phyloP scores from a whole-genome alignment of 2,329 filamentous ascomycete species.

The Talaromyces sp. region DNA sequence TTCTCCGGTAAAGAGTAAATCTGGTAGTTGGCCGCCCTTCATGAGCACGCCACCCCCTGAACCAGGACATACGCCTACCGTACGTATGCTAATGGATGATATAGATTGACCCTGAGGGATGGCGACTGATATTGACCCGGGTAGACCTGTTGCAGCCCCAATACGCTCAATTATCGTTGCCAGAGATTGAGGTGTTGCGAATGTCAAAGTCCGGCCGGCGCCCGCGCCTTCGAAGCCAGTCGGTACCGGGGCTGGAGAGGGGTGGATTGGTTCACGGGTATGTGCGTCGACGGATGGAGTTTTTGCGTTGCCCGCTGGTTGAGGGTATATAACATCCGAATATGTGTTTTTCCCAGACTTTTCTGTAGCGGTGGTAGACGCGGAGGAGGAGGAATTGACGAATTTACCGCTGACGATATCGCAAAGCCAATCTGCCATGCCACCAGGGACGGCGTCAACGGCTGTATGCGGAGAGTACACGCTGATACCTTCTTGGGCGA shows the following conservation, averaged over 20 bases:
- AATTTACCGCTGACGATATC: conserved; percentile 66
- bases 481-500: conserved; percentile 83
- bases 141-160: conserved; percentile 61
- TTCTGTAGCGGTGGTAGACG: not conserved
- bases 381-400: not conserved
- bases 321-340: conserved; percentile 41
- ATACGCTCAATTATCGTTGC: conserved; percentile 61
- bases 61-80: conserved; percentile 84
- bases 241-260: conserved; percentile 38
- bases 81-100: conserved; percentile 57
- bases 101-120: conserved; percentile 58
- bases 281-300: conserved; percentile 45
- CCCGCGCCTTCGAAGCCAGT: conserved; percentile 52
- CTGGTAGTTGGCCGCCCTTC: conserved; percentile 57
- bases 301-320: conserved; percentile 25
- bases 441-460: conserved; percentile 78
- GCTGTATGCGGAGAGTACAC: conserved; percentile 97
- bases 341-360: conserved; percentile 25
- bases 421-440: conserved; percentile 91
- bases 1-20: conserved; percentile 87
- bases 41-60: conserved; percentile 74
- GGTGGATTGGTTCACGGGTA: conserved; percentile 53
- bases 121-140: conserved; percentile 62
- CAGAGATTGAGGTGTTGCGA: conserved; percentile 52
- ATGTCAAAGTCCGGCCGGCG: conserved; percentile 60